A percentile compares a stretch with the other conserved stretches of the same genome.
Evolutionary conservation across 371 early-diverging fungal species (phyloP).

Genomic region (Mucor circinelloides): DNA sequence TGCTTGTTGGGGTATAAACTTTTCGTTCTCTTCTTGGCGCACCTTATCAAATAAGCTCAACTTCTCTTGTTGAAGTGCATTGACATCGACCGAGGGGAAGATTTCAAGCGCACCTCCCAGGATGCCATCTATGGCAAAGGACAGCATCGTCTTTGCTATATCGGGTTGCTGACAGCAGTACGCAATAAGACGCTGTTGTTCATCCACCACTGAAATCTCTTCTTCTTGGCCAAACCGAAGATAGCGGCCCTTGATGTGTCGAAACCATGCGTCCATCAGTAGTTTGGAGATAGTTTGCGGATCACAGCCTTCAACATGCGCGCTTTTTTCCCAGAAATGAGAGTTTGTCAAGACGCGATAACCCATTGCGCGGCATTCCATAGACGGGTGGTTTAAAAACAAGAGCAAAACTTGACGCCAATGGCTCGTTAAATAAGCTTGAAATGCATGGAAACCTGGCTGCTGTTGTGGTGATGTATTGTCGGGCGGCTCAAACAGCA

Average conservation of each 20-base stretch:
- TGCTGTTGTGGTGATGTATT: neutral
- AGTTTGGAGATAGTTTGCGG: conserved; percentile 21
- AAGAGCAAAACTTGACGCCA: conserved; percentile 45
- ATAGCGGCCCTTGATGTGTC: conserved; percentile 42
- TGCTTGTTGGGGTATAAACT: neutral
- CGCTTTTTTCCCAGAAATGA: conserved; percentile 32
- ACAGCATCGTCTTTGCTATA: conserved; percentile 32
- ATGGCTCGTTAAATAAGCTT: conserved; percentile 31
- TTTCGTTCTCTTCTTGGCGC: neutral
- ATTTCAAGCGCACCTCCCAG: conserved; percentile 46
- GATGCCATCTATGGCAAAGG: conserved; percentile 31
- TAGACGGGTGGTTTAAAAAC: conserved; percentile 49
- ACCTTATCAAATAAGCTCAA: conserved; percentile 29
- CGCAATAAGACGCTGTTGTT: conserved; percentile 28
- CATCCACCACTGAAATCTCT: conserved; percentile 22
- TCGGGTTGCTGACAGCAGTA: conserved; percentile 33
- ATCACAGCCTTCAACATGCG: conserved; percentile 10
- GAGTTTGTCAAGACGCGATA: conserved; percentile 40
- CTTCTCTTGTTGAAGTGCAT: conserved; percentile 30
- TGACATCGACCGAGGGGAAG: conserved; percentile 33
- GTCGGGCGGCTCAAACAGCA: conserved; percentile 32
- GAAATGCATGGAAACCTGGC: conserved; percentile 35
- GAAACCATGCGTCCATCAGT: conserved; percentile 47
- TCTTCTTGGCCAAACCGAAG: conserved; percentile 18
- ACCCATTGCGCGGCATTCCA: conserved; percentile 44